Evolutionary conservation across 2,329 filamentous ascomycete genomes (phyloP), one percentile per base, ranked within the genome.

Genomic region (Colletotrichum sp.): DNA sequence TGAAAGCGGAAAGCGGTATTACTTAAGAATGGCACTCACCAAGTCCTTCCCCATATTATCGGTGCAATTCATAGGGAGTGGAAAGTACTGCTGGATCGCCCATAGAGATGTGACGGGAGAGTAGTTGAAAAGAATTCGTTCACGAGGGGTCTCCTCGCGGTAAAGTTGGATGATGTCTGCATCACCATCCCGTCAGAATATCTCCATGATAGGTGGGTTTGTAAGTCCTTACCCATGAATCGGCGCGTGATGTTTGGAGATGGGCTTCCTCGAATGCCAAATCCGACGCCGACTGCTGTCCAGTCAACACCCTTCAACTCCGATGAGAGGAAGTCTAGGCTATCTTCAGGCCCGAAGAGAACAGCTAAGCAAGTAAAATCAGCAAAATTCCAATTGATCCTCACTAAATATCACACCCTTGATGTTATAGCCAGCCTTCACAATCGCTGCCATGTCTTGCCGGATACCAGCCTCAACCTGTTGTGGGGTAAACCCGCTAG

Each of bases 51-150:
- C 74, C 9, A 32, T 34, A 12, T 9, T 69, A 6, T 65, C 39
- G 15, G 65, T 57, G 21, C 74, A 76, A 30, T 69, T 62, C 18
- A 9, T 62, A 5, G 68, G 72, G n/a, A 49, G 32, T 12, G 74
- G 64, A 8, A 59, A 73, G 60, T 76, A 76, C 34, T 76, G 70
- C n/a, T 73, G 70, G 15, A 76, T 76, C 16, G 74, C 70, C 74
- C 74, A 76, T 8, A 73, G 32, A 18, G 28, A 55, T 9, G 74
- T 59, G 26, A 30, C 36, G 21, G 74, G 74, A 8, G 74, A 76
- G 34, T 76, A 76, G 21, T 76, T 76, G 64, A 76, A 76, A 8
- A 76, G 44, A 24, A 76, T 76, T 13, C 30, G 64, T n/a, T 71
- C 39, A 28, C 65, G 64, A 24, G 74, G 70, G 8, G 34, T 70